These are phyloP conservation scores for Arachis monticola DNA, from an alignment of 331 rosid species.

Conservation along the genomic window DNA sequence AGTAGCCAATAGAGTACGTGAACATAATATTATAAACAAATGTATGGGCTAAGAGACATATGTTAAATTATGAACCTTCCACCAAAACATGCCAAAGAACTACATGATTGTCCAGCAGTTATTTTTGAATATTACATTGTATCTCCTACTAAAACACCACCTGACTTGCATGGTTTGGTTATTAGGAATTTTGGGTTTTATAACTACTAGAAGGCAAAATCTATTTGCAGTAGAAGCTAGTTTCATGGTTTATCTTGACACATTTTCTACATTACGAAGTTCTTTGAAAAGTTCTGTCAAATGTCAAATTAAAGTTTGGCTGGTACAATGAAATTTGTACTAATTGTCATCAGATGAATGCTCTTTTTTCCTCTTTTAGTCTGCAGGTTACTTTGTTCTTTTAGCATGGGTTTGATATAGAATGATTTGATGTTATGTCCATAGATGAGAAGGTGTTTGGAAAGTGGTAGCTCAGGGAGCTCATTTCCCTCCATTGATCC, in stretches of 20 bases:
- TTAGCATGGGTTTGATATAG: slow-evolving; percentile 24
- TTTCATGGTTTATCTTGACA: slow-evolving; percentile 16
- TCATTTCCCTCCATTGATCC: slow-evolving; percentile 64
- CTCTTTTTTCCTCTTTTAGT: slow-evolving; percentile 34
- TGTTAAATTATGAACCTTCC: slow-evolving; percentile 1
- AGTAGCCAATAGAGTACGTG: slow-evolving; percentile 27
- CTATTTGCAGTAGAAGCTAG: no score
- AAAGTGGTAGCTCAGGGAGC: slow-evolving; percentile 62
- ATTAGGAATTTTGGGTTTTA: no score
- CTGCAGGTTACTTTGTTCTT: slow-evolving; percentile 13
- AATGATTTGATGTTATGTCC: slow-evolving; percentile 31
- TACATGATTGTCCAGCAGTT: no score
- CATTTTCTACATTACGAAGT: slow-evolving; percentile 19
- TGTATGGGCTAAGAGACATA: slow-evolving; percentile 19
- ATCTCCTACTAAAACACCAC: no score
- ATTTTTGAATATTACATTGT: no score
- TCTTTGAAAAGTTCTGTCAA: not conserved
- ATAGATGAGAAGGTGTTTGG: slow-evolving; percentile 83
- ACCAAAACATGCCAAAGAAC: no score
- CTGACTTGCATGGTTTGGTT: no score
- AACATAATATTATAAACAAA: slow-evolving; percentile 29
- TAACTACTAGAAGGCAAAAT: no score
- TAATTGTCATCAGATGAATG: slow-evolving; percentile 32
- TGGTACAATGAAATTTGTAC: slow-evolving; percentile 14
- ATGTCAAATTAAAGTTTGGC: slow-evolving; percentile 1